Evolutionary conservation across 1,139 yeast genomes (phyloP), one percentile per base, ranked within the genome.

Genomic region (Tardiomyces depauwii): DNA sequence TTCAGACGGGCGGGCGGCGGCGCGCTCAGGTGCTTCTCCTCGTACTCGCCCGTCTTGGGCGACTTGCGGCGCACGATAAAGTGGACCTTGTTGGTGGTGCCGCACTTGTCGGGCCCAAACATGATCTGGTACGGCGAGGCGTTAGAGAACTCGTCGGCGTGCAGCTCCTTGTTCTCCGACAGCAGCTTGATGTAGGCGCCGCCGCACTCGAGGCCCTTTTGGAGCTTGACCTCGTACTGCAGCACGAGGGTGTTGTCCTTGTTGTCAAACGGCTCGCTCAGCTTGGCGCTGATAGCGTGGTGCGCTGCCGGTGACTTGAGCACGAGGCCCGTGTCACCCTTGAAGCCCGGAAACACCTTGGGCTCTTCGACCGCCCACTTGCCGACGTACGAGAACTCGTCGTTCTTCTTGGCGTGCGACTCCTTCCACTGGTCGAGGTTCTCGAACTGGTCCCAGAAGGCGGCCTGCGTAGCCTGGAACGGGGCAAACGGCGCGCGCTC

Each of bases 61-160:
- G 76, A 74, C 56, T 68, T 66, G 57, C 83, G 76, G 48, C 74
- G 76, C 48, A 87, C 59, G 46, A 87, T 84, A 53, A 88, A 77
- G 58, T 84, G 94, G 27, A 88, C 80, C 64, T 80, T 81, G 67
- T 87, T 84, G 43, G 81, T 76, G 44, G 79, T 63, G 2, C 95
- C 95, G 67, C 97, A 89, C 61, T 74, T 76, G 65, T 89, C 97
- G 36, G 97, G 97, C 23, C 96, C 97, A 70, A 89, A 89, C 93
- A 88, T 83, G 53, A 89, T 65, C 61, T 82, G 87, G 66, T 82
- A 87, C 1, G 89, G 84, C 6, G 94, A 73, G 19, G 73, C 77
- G 51, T 76, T 74, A 54, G 68, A 70, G 64, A 83, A 80, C 56
- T 70, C 72, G 51, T 68, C 67, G 11, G 64, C 66, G 44, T 61